These are phyloP conservation scores for Aspergillus incahuasiensis DNA, from an alignment of 495 filamentous ascomycete species.

Conservation along the genomic window DNA sequence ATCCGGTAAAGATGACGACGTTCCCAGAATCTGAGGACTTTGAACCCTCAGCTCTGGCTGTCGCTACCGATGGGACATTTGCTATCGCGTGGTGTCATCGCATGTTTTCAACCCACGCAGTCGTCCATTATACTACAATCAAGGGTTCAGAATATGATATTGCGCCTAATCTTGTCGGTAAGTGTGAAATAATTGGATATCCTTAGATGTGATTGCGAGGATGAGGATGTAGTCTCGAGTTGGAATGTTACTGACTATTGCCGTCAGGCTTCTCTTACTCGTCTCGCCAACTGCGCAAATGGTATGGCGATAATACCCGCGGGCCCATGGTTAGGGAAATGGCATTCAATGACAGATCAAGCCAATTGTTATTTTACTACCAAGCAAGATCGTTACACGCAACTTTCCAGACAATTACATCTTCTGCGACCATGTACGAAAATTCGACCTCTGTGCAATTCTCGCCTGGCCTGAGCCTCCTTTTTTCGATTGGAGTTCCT, in stretches of 20 bases:
- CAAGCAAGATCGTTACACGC: conserved; percentile 27
- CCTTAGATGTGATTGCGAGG: too few species aligned
- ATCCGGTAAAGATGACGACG: conserved; percentile 23
- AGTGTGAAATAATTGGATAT: too few species aligned
- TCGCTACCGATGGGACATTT: conserved; percentile 24
- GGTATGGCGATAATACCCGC: background rate
- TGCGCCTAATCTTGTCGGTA: conserved; percentile 11
- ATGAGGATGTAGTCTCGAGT: too few species aligned
- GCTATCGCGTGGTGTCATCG: conserved; percentile 41
- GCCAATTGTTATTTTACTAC: conserved; percentile 35
- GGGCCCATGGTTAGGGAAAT: conserved; percentile 28
- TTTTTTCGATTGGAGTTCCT: conserved; percentile 39
- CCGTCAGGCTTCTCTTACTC: conserved; percentile 17
- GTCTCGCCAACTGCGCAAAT: conserved; percentile 10
- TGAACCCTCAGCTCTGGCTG: conserved; percentile 31
- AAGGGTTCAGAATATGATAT: conserved; percentile 2
- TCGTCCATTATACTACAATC: conserved; percentile 26
- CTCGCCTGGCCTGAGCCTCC: conserved; percentile 23
- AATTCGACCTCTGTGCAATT: conserved; percentile 31
- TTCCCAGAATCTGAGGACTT: conserved; percentile 30
- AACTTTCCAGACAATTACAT: conserved; percentile 24
- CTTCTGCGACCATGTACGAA: conserved; percentile 16
- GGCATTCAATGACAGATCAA: conserved; percentile 33
- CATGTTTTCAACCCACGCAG: conserved; percentile 21
- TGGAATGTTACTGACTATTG: too few species aligned